Conservation (phyloP, 768 basidiomycete genomes). For the Tricholoma flavovirens region DNA sequence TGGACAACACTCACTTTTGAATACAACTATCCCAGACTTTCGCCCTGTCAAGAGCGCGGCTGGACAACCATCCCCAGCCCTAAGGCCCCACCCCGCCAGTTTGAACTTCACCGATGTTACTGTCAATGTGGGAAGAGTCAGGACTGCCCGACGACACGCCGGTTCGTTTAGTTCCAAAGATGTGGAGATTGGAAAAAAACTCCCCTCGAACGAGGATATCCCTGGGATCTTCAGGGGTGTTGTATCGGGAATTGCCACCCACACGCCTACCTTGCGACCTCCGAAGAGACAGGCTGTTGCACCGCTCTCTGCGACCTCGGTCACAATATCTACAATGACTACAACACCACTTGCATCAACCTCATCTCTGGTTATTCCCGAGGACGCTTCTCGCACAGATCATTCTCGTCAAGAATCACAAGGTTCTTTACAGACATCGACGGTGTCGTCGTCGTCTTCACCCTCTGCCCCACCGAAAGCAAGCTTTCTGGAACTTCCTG, state of each 20-base stretch:
- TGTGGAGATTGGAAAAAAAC: conserved; percentile 78
- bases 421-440: conserved; percentile 30
- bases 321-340: conserved; percentile 25
- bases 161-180: conserved; percentile 95
- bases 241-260: conserved; percentile 27
- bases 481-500: conserved; percentile 41
- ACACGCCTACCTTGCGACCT: conserved; percentile 39
- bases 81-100: conserved; percentile 11
- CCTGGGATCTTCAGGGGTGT: conserved; percentile 33
- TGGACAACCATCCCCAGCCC: conserved; percentile 12
- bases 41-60: neutral
- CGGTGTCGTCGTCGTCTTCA: conserved; percentile 24
- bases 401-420: conserved; percentile 39
- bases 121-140: conserved; percentile 31
- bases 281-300: conserved; percentile 44
- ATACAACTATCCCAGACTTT: neutral
- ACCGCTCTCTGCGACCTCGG: conserved; percentile 22
- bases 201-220: conserved; percentile 59
- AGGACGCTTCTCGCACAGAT: conserved; percentile 14
- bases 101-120: conserved; percentile 14
- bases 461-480: conserved; percentile 34
- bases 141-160: conserved; percentile 73
- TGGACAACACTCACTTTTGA: conserved; percentile 16
- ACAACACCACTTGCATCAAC: conserved; percentile 34
- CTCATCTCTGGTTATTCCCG: conserved; percentile 7